Evolutionary conservation across 768 basidiomycete species (phyloP).

Genomic region (Cystofilobasidium macerans): DNA sequence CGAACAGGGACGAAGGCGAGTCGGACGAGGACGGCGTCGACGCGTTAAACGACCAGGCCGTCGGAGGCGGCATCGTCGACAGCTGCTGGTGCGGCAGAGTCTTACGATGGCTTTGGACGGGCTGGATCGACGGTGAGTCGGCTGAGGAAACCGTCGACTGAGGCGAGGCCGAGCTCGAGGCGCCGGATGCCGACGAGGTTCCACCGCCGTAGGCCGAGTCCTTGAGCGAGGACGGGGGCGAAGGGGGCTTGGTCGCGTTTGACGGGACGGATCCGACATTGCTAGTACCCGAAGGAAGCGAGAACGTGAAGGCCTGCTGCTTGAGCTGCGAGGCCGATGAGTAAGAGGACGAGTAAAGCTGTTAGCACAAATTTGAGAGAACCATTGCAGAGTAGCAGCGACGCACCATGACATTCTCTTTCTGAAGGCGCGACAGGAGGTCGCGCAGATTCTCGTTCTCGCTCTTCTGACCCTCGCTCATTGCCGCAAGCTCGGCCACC

Average conservation of each 20-base stretch:
- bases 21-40: constrained; percentile 6
- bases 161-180: constrained; percentile 28
- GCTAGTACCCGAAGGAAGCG: constrained; percentile 48
- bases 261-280: constrained; percentile 5
- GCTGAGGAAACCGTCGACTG: constrained; percentile 31
- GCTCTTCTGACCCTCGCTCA: constrained; percentile 56
- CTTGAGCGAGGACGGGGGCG: constrained; percentile 17
- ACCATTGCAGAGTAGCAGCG: too few relatives aligned
- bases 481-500: constrained; percentile 71
- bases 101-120: too few relatives aligned
- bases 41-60: neutral
- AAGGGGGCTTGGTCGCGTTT: constrained; percentile 14
- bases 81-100: too few relatives aligned
- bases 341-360: neutral
- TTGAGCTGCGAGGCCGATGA: constrained; percentile 51
- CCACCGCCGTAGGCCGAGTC: neutral
- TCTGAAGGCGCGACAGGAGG: constrained; percentile 65
- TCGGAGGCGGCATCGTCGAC: neutral
- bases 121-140: constrained; percentile 5
- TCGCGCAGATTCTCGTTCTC: constrained; percentile 88
- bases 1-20: constrained; percentile 17
- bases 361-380: neutral
- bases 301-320: constrained; percentile 71
- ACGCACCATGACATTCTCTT: constrained; percentile 50
- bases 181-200: neutral